Evolutionary conservation across 441 rosid species (phyloP), one percentile per base, ranked within the genome.

Genomic region (Populus hybrid): DNA sequence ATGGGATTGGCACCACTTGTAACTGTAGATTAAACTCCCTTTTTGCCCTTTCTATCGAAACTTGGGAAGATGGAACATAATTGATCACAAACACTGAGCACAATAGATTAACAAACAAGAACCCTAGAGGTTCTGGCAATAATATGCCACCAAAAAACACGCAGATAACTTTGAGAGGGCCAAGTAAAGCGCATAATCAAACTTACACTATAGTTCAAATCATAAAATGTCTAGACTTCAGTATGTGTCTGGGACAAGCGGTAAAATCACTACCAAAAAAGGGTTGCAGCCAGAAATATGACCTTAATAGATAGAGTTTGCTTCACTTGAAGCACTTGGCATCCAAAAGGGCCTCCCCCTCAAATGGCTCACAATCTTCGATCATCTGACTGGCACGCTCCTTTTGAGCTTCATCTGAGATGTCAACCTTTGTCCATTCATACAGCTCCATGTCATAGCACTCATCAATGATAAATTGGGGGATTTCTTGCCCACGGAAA

Each of bases 381-480:
- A 95, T 95, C 97, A 95, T 93, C 91, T 93, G 97, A 72, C 78
- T 95, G 57, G 88, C 98, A 0, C 97, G 91, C 81, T 93, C 98
- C 87, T 91, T 95, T 80, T 95, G 98, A 3, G 84, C 89, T 83
- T 91, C 96, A 16, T 95, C 99, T 0, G 91, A 76, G 77, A 93
- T 77, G 74, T 93, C 97, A 8, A 88, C 97, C 86, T 95, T 95
- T 36, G 78, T 92, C 99, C 99, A 95, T 59, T 92, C 98, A 3
- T 92, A 95, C 8, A 95, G 87, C 82, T 95, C 99, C 99, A 95
- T 95, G 89, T 95, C 99, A 23, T 95, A 93, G 84, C 93, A 91
- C 87, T 95, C 99, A 2, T 95, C 93, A 2, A 92, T 77, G 10
- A 95, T 79, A 70, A 95, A 95, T 78, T 93, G 83, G 0, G 99